These are phyloP conservation scores for Suillus clintonianus DNA, from an alignment of 768 basidiomycete genomes.

Conservation along the genomic window DNA sequence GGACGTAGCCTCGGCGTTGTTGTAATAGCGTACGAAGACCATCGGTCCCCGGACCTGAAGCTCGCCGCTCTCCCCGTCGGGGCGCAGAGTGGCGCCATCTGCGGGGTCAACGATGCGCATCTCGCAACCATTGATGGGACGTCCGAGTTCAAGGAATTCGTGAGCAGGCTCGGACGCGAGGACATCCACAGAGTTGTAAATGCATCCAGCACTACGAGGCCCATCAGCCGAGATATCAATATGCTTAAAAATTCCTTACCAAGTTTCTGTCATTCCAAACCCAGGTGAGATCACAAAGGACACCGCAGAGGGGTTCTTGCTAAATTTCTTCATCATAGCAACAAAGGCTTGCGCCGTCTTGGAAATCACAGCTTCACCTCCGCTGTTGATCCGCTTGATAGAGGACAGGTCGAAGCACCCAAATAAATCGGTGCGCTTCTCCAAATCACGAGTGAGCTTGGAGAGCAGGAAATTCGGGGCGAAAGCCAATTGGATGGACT, in stretches of 20 bases:
- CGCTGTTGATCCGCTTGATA: slow-evolving; percentile 39
- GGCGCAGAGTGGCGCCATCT: slow-evolving; percentile 28
- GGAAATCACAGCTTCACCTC: slow-evolving; percentile 44
- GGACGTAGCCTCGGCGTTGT: slow-evolving; percentile 47
- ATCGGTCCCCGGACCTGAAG: slow-evolving; percentile 42
- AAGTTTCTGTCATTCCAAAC: slow-evolving; percentile 47
- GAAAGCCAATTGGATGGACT: slow-evolving; percentile 35
- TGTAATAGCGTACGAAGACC: slow-evolving; percentile 46
- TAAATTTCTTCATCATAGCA: slow-evolving; percentile 28
- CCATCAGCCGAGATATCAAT: neutral
- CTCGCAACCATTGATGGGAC: slow-evolving; percentile 29
- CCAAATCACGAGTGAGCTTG: slow-evolving; percentile 36
- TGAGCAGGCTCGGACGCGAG: slow-evolving; percentile 15
- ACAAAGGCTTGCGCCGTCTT: slow-evolving; percentile 39
- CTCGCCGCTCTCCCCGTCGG: slow-evolving; percentile 35
- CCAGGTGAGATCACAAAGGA: slow-evolving; percentile 25
- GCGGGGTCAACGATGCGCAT: slow-evolving; percentile 36
- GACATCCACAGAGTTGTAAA: slow-evolving; percentile 33
- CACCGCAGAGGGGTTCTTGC: slow-evolving; percentile 14
- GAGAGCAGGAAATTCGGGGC: slow-evolving; percentile 46
- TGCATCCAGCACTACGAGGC: slow-evolving; percentile 34
- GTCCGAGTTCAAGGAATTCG: slow-evolving; percentile 43
- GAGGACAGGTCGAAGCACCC: slow-evolving; percentile 35
- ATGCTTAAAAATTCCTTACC: slow-evolving; percentile 18
- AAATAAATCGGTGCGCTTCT: slow-evolving; percentile 22